Conservation (phyloP, 768 basidiomycete species). For the Cytidiella melzeri region DNA sequence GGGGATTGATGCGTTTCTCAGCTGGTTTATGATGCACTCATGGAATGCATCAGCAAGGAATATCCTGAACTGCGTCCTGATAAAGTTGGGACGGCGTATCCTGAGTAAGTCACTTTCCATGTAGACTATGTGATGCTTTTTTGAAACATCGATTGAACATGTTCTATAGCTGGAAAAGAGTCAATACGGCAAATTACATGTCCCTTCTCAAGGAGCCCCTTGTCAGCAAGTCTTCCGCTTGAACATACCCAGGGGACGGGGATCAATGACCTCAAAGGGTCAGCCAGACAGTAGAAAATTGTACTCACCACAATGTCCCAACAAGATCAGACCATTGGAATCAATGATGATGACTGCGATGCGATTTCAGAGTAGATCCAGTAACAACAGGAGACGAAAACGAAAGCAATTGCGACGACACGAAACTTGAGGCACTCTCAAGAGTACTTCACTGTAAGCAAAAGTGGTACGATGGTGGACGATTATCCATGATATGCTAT, state of each 20-base stretch:
- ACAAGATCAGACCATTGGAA: background rate
- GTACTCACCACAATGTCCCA: too few relatives aligned
- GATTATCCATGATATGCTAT: too few relatives aligned
- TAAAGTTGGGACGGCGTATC: slow-evolving; percentile 44
- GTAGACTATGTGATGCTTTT: background rate
- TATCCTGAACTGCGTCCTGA: slow-evolving; percentile 70
- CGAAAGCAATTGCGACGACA: background rate
- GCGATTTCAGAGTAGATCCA: background rate
- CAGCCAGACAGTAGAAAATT: too few relatives aligned
- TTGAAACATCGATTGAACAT: background rate
- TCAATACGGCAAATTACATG: background rate
- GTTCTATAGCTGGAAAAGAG: background rate
- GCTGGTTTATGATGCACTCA: slow-evolving; percentile 61
- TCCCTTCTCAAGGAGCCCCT: background rate
- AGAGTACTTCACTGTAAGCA: too few relatives aligned
- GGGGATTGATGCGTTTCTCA: slow-evolving; percentile 20
- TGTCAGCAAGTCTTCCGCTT: background rate
- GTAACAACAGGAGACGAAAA: background rate
- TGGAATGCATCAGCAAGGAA: slow-evolving; percentile 46
- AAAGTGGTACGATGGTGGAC: too few relatives aligned
- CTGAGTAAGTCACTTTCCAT: background rate
- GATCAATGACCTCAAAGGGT: too few relatives aligned
- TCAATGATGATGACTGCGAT: background rate
- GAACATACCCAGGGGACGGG: too few relatives aligned
- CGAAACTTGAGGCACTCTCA: too few relatives aligned